Evolutionary conservation across 129 eudicot genomes (phyloP).

Genomic region (Rutidosis leptorrhynchoides): DNA sequence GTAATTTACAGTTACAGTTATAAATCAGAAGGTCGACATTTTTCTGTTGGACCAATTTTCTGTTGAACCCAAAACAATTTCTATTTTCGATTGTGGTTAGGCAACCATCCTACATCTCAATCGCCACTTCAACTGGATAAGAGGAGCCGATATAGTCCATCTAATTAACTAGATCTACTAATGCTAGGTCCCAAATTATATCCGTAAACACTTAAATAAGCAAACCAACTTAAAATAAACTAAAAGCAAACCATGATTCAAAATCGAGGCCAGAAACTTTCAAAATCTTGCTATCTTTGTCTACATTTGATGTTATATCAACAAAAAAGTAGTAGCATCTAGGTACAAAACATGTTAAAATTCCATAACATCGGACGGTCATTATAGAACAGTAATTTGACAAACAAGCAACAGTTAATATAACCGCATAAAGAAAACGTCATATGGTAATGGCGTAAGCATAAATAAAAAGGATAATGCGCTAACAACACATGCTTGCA

Average conservation of each 20-base stretch:
- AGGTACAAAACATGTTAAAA: neutral
- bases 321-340: neutral
- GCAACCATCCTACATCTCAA: no score
- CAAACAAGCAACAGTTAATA: neutral
- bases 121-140: no score
- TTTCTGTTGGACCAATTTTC: no score
- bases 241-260: neutral
- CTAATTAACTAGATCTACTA: neutral
- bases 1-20: no score
- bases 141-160: neutral
- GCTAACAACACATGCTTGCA: neutral
- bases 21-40: no score
- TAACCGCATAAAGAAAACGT: neutral
- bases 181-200: neutral
- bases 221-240: neutral
- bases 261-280: neutral
- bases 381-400: no score
- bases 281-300: neutral
- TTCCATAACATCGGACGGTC: neutral
- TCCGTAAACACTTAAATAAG: no score
- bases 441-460: neutral
- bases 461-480: neutral
- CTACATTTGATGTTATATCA: neutral
- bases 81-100: no score
- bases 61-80: no score